phyloP scores from a whole-genome alignment of 306 rosid genomes.

The Vigna hirtella region DNA sequence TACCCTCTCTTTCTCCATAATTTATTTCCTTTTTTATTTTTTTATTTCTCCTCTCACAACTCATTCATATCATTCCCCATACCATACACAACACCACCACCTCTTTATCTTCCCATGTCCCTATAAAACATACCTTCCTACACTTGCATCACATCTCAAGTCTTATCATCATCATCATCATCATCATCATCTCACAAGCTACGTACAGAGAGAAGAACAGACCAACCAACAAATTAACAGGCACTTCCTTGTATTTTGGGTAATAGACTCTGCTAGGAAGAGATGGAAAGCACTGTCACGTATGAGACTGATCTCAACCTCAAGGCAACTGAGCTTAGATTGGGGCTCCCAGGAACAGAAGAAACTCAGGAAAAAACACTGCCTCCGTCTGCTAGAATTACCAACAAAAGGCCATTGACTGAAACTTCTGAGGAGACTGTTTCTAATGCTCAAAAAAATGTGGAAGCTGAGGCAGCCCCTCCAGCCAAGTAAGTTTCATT shows the following conservation, averaged over 20 bases:
- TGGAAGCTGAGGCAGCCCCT: slow-evolving; percentile 52
- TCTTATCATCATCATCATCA: slow-evolving; percentile 23
- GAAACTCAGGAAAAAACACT: slow-evolving; percentile 44
- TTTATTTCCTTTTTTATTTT: slow-evolving; percentile 37
- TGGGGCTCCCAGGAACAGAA: slow-evolving; percentile 79
- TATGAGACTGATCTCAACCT: slow-evolving; percentile 72
- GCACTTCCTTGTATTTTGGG: not conserved
- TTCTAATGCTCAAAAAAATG: slow-evolving; percentile 35
- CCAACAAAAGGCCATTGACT: slow-evolving; percentile 65
- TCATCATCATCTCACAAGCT: slow-evolving; percentile 22
- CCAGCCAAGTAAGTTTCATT: slow-evolving; percentile 68
- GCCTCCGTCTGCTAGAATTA: not conserved
- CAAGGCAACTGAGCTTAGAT: slow-evolving; percentile 83
- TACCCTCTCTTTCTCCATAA: slow-evolving; percentile 76
- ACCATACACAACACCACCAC: not conserved
- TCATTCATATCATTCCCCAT: slow-evolving; percentile 2
- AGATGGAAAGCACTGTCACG: slow-evolving; percentile 59
- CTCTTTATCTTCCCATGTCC: slow-evolving; percentile 11
- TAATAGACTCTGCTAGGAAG: not conserved
- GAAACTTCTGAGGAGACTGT: slow-evolving; percentile 49
- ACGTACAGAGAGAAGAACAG: not conserved
- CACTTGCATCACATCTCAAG: slow-evolving; percentile 34
- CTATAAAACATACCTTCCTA: slow-evolving; percentile 52
- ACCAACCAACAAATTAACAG: not conserved
- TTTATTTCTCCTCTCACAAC: not conserved